Conservation (phyloP, 83 land plant genomes). For the Larix sibirica region DNA sequence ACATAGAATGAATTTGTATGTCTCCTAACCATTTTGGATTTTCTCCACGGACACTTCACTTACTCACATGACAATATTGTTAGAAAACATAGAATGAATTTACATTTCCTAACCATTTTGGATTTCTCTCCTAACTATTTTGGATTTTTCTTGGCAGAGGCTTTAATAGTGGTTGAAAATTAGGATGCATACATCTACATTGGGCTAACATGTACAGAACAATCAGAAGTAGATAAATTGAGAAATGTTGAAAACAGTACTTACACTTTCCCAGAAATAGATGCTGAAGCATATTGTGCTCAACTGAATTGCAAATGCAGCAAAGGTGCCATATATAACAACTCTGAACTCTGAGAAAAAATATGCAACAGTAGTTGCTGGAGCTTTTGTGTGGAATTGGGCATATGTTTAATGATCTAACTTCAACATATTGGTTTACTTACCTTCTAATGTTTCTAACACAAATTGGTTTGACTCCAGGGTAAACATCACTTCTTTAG, state of each 20-base stretch:
- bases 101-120: no score
- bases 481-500: constrained; percentile 34
- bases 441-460: constrained; percentile 85
- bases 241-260: not conserved
- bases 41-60: no score
- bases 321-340: not conserved
- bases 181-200: not conserved
- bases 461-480: constrained; percentile 82
- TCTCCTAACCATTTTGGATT: no score
- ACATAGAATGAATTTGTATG: no score
- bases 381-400: constrained; percentile 72
- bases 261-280: not conserved
- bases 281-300: not conserved
- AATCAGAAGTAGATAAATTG: not conserved
- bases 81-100: no score
- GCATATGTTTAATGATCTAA: constrained; percentile 96
- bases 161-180: constrained; percentile 1
- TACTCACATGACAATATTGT: no score
- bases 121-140: no score
- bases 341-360: no score
- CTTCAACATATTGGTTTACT: no score
- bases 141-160: no score
- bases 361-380: constrained; percentile 12
- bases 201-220: not conserved
- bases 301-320: not conserved